phyloP scores from a whole-genome alignment of 352 stramenopile species.

The Globisporangium alternatum region DNA sequence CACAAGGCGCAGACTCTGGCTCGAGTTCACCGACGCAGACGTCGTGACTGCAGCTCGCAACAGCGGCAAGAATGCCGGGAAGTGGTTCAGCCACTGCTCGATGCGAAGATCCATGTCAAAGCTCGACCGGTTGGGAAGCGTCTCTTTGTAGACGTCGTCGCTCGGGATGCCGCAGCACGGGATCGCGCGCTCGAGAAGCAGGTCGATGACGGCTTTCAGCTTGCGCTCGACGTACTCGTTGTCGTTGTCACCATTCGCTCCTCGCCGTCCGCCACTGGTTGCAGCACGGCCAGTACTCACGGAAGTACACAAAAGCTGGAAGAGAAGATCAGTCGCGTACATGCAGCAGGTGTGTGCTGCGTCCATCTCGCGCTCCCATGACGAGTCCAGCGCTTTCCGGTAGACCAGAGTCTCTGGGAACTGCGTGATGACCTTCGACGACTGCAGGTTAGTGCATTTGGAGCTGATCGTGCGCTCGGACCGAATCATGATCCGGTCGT shows the following conservation, averaged over 20 bases:
- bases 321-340: slow-evolving; percentile 51
- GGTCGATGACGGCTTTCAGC: slow-evolving; percentile 55
- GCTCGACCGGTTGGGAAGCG: slow-evolving; percentile 76
- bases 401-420: slow-evolving; percentile 53
- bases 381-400: slow-evolving; percentile 69
- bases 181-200: slow-evolving; percentile 72
- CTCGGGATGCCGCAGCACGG: slow-evolving; percentile 73
- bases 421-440: slow-evolving; percentile 71
- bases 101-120: slow-evolving; percentile 78
- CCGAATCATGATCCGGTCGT: slow-evolving; percentile 52
- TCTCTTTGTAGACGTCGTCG: slow-evolving; percentile 83
- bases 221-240: slow-evolving; percentile 32
- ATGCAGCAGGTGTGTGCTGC: slow-evolving; percentile 53
- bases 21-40: slow-evolving; percentile 34
- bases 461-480: slow-evolving; percentile 78
- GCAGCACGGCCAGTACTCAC: slow-evolving; percentile 21
- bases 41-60: slow-evolving; percentile 42
- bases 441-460: slow-evolving; percentile 79
- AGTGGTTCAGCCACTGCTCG: slow-evolving; percentile 85
- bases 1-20: slow-evolving; percentile 52
- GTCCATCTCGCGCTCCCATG: slow-evolving; percentile 70
- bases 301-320: slow-evolving; percentile 32
- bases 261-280: neutral
- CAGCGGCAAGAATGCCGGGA: slow-evolving; percentile 65
- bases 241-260: neutral